phyloP scores from a whole-genome alignment of 2,329 filamentous ascomycete species.

The Fusarium tupiense region DNA sequence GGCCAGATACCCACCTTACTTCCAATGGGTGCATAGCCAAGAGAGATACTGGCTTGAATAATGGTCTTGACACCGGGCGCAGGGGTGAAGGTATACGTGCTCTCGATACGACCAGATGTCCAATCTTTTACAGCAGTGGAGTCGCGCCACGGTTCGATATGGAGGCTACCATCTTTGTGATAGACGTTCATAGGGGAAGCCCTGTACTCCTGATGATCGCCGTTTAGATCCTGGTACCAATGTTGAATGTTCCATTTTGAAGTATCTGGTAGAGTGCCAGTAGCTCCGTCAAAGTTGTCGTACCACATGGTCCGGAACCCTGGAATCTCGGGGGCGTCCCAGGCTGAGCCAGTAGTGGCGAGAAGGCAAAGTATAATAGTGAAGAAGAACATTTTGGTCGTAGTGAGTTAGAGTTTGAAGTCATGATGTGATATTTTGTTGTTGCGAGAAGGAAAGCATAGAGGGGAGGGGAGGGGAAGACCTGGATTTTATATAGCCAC shows the following conservation, averaged over 20 bases:
- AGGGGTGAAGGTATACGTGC: conserved; percentile 57
- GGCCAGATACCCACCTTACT: conserved; percentile 55
- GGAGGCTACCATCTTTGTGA: conserved; percentile 57
- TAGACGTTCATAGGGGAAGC: conserved; percentile 53
- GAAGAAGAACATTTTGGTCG: background rate
- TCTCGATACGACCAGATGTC: conserved; percentile 63
- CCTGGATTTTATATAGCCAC: background rate
- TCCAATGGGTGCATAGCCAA: conserved; percentile 28
- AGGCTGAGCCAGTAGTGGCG: background rate
- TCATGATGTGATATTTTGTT: background rate
- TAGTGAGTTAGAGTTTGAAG: background rate
- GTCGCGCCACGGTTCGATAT: conserved; percentile 58
- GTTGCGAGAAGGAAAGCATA: background rate
- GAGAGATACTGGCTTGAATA: conserved; percentile 55
- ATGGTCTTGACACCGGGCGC: conserved; percentile 50
- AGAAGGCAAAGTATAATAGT: background rate
- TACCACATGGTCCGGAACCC: conserved; percentile 56
- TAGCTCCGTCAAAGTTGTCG: conserved; percentile 55
- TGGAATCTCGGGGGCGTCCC: conserved; percentile 41
- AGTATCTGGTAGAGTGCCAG: conserved; percentile 49
- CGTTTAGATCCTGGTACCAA: conserved; percentile 7
- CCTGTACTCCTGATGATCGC: conserved; percentile 41
- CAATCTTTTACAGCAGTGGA: conserved; percentile 47
- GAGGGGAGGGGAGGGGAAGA: background rate
- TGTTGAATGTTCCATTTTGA: conserved; percentile 53